Percentiles rank a stretch among this genome's conserved stretches.
Conservation (phyloP, 768 basidiomycete species). For the Tricholoma matsutake region DNA sequence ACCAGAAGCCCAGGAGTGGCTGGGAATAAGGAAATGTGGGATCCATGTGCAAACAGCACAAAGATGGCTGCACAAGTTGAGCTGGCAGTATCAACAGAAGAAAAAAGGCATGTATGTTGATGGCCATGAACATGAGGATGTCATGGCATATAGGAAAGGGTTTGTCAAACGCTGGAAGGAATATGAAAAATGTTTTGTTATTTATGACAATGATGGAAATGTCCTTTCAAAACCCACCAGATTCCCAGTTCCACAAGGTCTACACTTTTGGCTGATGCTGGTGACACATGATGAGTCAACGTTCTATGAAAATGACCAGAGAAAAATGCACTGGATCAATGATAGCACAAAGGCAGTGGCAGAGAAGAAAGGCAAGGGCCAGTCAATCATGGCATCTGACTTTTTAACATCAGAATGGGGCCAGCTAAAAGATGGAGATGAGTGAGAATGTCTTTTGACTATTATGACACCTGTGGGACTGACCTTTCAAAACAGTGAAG, state of each 20-base stretch:
- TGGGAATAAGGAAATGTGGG: constrained; percentile 10
- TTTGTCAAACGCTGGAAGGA: neutral
- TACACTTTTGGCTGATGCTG: neutral
- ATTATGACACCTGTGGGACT: neutral
- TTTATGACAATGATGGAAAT: constrained; percentile 1
- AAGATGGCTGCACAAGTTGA: constrained; percentile 30
- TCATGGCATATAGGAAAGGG: neutral
- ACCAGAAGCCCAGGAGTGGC: constrained; percentile 16
- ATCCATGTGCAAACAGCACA: constrained; percentile 15
- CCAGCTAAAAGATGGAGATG: neutral
- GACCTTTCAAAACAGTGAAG: neutral
- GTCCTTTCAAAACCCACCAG: neutral
- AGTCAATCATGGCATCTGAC: constrained; percentile 4
- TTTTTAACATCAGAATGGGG: constrained; percentile 5
- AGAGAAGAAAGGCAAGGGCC: constrained; percentile 4
- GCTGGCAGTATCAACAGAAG: constrained; percentile 23
- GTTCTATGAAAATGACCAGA: constrained; percentile 1
- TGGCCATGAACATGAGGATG: neutral
- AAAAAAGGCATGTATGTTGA: constrained; percentile 1
- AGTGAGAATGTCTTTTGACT: neutral
- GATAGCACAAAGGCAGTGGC: neutral
- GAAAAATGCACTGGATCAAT: neutral
- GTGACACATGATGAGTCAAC: constrained; percentile 3
- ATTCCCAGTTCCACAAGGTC: neutral
- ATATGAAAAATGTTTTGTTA: neutral